Evolutionary conservation across 345 rosid genomes (phyloP).

Genomic region (Eutrema heterophyllum): DNA sequence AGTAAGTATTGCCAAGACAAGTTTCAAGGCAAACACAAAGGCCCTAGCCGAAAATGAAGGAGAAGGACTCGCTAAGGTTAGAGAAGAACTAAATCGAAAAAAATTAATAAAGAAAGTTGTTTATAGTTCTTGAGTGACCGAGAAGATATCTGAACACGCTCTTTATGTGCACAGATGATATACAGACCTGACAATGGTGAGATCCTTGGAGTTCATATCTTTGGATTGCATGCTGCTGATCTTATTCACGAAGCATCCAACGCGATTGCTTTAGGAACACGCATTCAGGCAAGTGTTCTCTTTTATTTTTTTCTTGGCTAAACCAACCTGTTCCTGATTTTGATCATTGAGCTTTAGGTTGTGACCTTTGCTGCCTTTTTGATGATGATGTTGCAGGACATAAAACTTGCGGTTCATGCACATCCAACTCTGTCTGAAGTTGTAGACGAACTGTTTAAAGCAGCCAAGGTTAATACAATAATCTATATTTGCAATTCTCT

Average conservation of each 20-base stretch:
- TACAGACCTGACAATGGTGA: slow-evolving; percentile 97
- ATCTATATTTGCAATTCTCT: neutral
- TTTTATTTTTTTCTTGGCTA: neutral
- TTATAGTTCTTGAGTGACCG: neutral
- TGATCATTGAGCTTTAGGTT: neutral
- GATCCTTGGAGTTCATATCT: slow-evolving; percentile 94
- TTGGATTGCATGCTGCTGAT: slow-evolving; percentile 98
- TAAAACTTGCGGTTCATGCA: slow-evolving; percentile 93
- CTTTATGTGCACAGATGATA: slow-evolving; percentile 71
- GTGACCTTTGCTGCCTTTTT: neutral
- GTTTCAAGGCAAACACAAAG: slow-evolving; percentile 99
- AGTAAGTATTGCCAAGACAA: slow-evolving; percentile 80
- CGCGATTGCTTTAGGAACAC: slow-evolving; percentile 85
- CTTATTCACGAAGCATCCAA: slow-evolving; percentile 99
- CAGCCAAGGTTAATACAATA: slow-evolving; percentile 60
- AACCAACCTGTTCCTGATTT: neutral
- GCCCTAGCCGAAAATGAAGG: slow-evolving; percentile 99
- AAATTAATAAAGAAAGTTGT: neutral
- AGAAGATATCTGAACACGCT: neutral
- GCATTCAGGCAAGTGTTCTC: slow-evolving; percentile 52
- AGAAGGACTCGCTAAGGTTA: slow-evolving; percentile 96
- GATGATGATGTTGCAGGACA: slow-evolving; percentile 48
- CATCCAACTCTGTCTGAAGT: slow-evolving; percentile 99
- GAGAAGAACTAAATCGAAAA: neutral
- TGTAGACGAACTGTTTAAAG: slow-evolving; percentile 87